Percentiles rank a stretch among this genome's conserved stretches.
These are phyloP conservation scores for Athelia sp. DNA, from an alignment of 1,284 basidiomycete genomes.

Conservation along the genomic window DNA sequence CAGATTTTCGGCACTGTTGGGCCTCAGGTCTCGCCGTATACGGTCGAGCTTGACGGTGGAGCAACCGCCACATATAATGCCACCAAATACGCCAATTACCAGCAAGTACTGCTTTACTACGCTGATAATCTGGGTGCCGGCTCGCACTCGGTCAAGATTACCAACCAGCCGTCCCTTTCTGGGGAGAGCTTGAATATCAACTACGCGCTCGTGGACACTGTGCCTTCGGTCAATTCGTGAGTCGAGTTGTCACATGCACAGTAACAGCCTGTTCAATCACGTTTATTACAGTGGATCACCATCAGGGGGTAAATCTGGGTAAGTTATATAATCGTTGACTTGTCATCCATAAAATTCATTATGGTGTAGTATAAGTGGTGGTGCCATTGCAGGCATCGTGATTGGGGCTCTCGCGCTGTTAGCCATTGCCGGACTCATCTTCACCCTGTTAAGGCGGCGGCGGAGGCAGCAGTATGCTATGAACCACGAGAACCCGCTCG, in stretches of 20 bases:
- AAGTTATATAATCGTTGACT: neutral
- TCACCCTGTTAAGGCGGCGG: neutral
- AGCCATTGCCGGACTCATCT: neutral
- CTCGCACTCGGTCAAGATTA: constrained; percentile 12
- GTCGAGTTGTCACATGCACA: neutral
- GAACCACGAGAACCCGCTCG: neutral
- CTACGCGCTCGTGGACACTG: neutral
- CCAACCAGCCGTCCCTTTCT: constrained; percentile 5
- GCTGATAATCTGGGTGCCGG: constrained; percentile 16
- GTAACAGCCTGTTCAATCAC: neutral
- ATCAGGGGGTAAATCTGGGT: neutral
- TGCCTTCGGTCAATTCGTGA: neutral
- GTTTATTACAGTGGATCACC: neutral
- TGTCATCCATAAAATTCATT: neutral
- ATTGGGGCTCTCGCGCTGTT: neutral
- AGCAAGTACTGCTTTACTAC: constrained; percentile 14
- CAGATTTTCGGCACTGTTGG: constrained; percentile 17
- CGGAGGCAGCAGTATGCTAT: neutral
- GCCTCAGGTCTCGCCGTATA: constrained; percentile 13
- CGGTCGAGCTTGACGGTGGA: constrained; percentile 14
- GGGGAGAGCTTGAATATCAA: neutral
- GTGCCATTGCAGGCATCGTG: constrained; percentile 1
- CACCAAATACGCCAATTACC: neutral
- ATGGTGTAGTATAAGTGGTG: neutral
- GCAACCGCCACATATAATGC: constrained; percentile 10